Percentiles rank a stretch among this genome's conserved stretches.
Conservation (phyloP, 805 yeast species). For the Nakazawaea molendinolei region DNA sequence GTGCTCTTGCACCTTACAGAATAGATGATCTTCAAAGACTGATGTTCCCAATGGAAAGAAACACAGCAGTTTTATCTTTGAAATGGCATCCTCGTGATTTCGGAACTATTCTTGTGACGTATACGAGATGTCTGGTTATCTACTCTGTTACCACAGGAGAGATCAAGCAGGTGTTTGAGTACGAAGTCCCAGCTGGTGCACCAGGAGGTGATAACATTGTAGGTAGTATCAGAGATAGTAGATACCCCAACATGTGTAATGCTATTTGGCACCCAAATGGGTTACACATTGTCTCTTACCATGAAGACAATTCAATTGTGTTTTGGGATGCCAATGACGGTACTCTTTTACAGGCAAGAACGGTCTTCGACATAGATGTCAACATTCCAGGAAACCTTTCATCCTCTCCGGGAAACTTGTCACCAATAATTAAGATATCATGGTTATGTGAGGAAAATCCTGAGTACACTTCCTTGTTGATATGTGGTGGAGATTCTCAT, state of each 20-base stretch:
- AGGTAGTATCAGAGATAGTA: constrained; percentile 19
- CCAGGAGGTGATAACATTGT: constrained; percentile 57
- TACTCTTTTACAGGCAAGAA: constrained; percentile 65
- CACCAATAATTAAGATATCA: constrained; percentile 44
- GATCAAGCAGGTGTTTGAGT: constrained; percentile 49
- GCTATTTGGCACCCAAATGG: constrained; percentile 93
- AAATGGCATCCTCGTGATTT: constrained; percentile 88
- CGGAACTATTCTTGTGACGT: constrained; percentile 69
- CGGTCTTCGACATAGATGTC: constrained; percentile 57
- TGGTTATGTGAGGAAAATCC: constrained; percentile 84
- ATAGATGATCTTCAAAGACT: constrained; percentile 66
- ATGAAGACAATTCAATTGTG: constrained; percentile 76
- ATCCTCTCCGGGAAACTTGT: constrained; percentile 20
- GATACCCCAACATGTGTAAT: constrained; percentile 26
- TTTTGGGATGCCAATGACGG: constrained; percentile 93
- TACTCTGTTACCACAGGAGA: constrained; percentile 61
- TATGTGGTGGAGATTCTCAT: constrained; percentile 61
- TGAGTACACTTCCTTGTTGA: constrained; percentile 66
- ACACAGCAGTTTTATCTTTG: constrained; percentile 50
- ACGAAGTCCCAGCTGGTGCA: constrained; percentile 59
- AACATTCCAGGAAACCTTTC: constrained; percentile 35
- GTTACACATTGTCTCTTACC: constrained; percentile 69
- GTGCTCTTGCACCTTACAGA: constrained; percentile 54
- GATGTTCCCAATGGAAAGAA: constrained; percentile 48
- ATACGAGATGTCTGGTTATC: constrained; percentile 58